Evolutionary conservation across 352 stramenopile species (phyloP).

Genomic region (Pythium chondricola): DNA sequence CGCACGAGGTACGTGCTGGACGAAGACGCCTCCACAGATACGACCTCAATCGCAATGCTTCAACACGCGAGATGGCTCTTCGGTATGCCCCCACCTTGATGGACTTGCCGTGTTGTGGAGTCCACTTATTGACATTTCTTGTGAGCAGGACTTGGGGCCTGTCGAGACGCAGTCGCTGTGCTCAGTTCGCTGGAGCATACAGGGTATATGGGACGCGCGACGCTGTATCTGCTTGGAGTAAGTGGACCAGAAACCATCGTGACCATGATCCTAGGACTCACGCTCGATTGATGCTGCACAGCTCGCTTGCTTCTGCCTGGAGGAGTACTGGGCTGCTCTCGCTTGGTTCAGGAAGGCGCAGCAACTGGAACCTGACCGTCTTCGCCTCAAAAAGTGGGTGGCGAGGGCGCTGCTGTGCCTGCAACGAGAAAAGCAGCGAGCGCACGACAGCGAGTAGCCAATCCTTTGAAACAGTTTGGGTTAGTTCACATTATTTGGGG

Average conservation of each 20-base stretch:
- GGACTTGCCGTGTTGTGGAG: background rate
- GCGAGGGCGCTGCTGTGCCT: conserved; percentile 31
- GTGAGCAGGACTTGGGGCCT: conserved; percentile 28
- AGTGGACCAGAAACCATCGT: too few relatives aligned
- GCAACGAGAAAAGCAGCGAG: conserved; percentile 16
- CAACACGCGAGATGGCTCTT: conserved; percentile 74
- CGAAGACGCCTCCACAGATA: conserved; percentile 12
- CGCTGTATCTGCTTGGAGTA: conserved; percentile 48
- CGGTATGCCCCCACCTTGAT: conserved; percentile 23
- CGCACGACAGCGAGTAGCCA: too few relatives aligned
- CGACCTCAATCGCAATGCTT: conserved; percentile 17
- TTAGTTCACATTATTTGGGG: conserved; percentile 10
- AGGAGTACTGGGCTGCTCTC: conserved; percentile 41
- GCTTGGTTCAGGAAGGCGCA: conserved; percentile 38
- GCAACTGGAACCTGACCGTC: conserved; percentile 28
- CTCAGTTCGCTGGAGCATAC: conserved; percentile 1
- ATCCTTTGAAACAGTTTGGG: too few relatives aligned
- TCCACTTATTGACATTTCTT: background rate
- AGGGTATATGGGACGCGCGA: background rate
- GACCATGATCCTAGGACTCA: too few relatives aligned
- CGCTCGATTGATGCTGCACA: conserved; percentile 15
- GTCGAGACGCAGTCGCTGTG: conserved; percentile 21
- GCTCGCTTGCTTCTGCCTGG: conserved; percentile 26
- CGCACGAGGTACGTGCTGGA: conserved; percentile 55
- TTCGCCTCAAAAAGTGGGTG: conserved; percentile 49